phyloP scores from a whole-genome alignment of 257 asterid species.

The Capsicum baccatum region DNA sequence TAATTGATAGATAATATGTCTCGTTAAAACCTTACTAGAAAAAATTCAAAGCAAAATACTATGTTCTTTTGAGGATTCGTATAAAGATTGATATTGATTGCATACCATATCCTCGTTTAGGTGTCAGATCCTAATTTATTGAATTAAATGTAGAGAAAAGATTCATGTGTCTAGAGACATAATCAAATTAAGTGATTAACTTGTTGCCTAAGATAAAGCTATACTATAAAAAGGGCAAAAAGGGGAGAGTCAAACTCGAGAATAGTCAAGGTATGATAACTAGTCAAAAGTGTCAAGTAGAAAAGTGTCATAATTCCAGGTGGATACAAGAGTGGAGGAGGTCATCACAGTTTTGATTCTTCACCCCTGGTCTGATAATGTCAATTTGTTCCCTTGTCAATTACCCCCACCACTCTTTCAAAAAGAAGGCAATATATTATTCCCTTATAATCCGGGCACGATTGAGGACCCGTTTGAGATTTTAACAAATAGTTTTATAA shows the following conservation, averaged over 20 bases:
- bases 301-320: neutral
- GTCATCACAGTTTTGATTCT: slow-evolving; percentile 13
- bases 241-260: neutral
- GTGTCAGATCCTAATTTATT: no score
- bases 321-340: neutral
- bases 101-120: neutral
- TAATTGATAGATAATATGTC: no score
- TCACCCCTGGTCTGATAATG: neutral
- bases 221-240: neutral
- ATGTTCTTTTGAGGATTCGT: no score
- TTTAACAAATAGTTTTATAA: no score
- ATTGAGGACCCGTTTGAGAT: no score
- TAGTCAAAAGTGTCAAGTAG: neutral
- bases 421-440: neutral
- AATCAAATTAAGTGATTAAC: neutral
- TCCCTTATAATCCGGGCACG: no score
- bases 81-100: neutral
- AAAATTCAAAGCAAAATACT: no score
- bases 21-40: no score
- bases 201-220: neutral
- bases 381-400: neutral
- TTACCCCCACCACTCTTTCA: slow-evolving; percentile 20
- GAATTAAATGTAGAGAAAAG: neutral
- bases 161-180: neutral
- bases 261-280: neutral